Conservation (phyloP, 176 grass and related monocot species). For the Aegilops tauschii region DNA sequence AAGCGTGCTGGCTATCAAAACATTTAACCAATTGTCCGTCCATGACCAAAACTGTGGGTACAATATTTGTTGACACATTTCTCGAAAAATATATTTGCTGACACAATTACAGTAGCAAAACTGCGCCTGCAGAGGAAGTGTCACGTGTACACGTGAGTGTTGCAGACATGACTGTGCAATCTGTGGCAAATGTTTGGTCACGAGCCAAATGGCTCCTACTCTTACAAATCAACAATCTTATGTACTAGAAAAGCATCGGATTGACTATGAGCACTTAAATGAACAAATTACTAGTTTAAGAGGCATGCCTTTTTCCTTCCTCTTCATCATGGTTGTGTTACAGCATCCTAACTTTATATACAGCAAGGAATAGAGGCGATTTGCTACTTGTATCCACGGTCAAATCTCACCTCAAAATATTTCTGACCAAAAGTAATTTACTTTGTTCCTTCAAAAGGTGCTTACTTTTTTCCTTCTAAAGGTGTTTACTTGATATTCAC, state of each 20-base stretch:
- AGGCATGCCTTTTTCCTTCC: neutral
- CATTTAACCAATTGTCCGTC: neutral
- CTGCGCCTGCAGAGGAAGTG: neutral
- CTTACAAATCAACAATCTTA: neutral
- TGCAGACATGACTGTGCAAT: neutral
- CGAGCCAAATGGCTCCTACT: neutral
- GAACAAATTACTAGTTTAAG: neutral
- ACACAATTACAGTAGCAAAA: neutral
- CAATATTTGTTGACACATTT: neutral
- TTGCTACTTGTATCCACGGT: neutral
- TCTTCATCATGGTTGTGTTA: neutral
- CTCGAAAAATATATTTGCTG: too few species aligned
- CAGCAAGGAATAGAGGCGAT: neutral
- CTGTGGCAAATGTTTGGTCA: neutral
- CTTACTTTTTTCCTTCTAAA: neutral
- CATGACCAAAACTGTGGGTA: constrained; percentile 8
- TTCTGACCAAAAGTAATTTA: neutral
- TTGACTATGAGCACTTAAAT: neutral
- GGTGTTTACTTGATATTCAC: neutral
- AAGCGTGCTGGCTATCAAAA: neutral
- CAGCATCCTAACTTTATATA: neutral
- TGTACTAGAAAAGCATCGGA: neutral
- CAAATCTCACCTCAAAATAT: neutral
- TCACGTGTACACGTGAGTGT: neutral
- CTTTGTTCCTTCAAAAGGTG: neutral